Evolutionary conservation across 345 rosid species (phyloP).

Genomic region (Aquilaria yunnanensis): DNA sequence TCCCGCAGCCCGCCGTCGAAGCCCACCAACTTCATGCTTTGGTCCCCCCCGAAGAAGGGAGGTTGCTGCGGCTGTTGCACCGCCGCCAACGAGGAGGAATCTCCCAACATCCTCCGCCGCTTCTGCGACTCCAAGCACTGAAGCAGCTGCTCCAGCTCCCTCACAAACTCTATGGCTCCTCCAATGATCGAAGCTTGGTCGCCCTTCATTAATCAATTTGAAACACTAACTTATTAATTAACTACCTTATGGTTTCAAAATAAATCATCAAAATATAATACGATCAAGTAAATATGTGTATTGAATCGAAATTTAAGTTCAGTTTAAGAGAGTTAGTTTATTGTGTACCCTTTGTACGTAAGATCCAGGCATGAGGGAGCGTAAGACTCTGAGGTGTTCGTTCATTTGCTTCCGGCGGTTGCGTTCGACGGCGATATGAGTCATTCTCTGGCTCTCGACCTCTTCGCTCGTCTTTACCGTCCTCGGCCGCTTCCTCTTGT

Average conservation of each 20-base stretch:
- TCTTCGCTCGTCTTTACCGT: constrained; percentile 76
- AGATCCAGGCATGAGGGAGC: constrained; percentile 96
- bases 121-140: constrained; percentile 92
- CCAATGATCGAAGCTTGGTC: constrained; percentile 99
- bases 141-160: constrained; percentile 86
- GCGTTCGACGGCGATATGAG: constrained; percentile 91
- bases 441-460: constrained; percentile 90
- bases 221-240: neutral
- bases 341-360: constrained; percentile 76
- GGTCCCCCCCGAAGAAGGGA: constrained; percentile 7
- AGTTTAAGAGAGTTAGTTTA: neutral
- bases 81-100: constrained; percentile 31
- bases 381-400: constrained; percentile 82
- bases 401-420: constrained; percentile 95
- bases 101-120: constrained; percentile 58
- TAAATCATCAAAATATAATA: neutral
- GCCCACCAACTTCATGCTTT: too few species aligned
- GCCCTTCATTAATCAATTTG: constrained; percentile 36
- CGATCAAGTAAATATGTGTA: neutral
- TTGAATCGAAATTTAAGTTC: neutral
- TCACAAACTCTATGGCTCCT: constrained; percentile 92
- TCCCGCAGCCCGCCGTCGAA: constrained; percentile 31
- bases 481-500: constrained; percentile 76
- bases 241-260: neutral
- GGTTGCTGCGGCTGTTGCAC: constrained; percentile 30